Evolutionary conservation across 2,329 filamentous ascomycete genomes (phyloP), one percentile per base, ranked within the genome.

Genomic region (Cercospora brassicicola): DNA sequence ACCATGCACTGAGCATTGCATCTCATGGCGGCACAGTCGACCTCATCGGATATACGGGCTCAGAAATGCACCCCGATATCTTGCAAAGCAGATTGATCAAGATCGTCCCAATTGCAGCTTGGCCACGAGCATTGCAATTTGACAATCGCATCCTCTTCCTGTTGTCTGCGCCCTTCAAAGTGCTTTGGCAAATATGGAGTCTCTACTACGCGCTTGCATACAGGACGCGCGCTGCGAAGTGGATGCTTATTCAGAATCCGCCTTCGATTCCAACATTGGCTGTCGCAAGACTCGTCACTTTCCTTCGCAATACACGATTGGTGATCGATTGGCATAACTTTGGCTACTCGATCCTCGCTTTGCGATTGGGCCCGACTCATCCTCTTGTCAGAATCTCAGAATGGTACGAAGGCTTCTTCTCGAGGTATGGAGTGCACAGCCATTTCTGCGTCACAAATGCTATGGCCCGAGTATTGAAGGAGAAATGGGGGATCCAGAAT

Each of bases 261-360:
- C 95, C 95, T 0, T 95, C 94, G 0, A 97, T 98, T 67, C 95
- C 95, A 0, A 96, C 93, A 0, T 87, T 99, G 23, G 87, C 90
- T 62, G 83, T 97, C 42, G 91, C 92, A 15, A 84, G 89, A 23
- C 69, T 94, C 3, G 84, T 92, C 59, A 92, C 91, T 75, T 87
- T 89, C 73, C 79, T 96, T 61, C 90, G 95, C 60, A 90, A 92
- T 73, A 96, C 92, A 45, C 87, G 88, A 66, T 86, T 99, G 3
- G 85, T 98, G 69, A 91, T 98, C 65, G 95, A 99, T 82, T 99
- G 95, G 95, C 95, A 99, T 83, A 99, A 99, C 81, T 98, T 97
- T 80, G 95, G 94, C 73, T 97, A 94, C 85, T 94, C 93, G 8
- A 96, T 99, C 74, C 87, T 99, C 3, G 91, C 86, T 1, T 79